Conservation (phyloP, 805 yeast species). For the Saturnispora hagleri region DNA sequence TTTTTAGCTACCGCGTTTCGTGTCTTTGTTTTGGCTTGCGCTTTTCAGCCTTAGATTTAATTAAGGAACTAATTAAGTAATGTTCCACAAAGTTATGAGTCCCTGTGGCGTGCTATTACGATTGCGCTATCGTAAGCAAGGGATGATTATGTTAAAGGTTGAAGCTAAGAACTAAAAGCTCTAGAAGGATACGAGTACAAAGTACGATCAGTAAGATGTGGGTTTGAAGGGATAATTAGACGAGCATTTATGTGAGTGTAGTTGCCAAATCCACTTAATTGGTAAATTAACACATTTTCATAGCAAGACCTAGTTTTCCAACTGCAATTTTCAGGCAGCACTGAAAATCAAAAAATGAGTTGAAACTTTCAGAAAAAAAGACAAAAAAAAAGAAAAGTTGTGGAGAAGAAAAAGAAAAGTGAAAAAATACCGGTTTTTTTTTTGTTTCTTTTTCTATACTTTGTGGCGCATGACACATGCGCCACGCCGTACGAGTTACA, state of each 20-base stretch:
- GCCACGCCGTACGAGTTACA: not conserved
- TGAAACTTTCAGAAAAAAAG: no score
- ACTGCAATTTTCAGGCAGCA: not conserved
- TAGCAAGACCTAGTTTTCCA: not conserved
- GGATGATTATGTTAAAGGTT: not conserved
- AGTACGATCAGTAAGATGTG: not conserved
- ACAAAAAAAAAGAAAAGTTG: no score
- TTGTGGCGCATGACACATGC: not conserved
- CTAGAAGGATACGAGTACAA: not conserved
- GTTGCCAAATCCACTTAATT: not conserved
- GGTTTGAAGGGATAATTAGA: no score
- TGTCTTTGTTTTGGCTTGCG: not conserved
- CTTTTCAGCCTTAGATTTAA: not conserved
- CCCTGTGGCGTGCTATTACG: not conserved
- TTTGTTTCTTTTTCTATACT: not conserved
- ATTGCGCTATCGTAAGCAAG: not conserved
- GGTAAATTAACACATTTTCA: no score
- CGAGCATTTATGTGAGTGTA: not conserved
- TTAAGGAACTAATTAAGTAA: not conserved
- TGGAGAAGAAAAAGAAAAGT: not conserved
- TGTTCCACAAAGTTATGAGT: not conserved
- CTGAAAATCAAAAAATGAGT: not conserved
- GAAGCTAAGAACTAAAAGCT: not conserved
- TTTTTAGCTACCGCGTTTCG: slow-evolving; percentile 2
- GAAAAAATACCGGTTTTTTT: not conserved